These are phyloP conservation scores for Eimeria tenella DNA, from an alignment of 169 alveolate species.

Conservation along the genomic window DNA sequence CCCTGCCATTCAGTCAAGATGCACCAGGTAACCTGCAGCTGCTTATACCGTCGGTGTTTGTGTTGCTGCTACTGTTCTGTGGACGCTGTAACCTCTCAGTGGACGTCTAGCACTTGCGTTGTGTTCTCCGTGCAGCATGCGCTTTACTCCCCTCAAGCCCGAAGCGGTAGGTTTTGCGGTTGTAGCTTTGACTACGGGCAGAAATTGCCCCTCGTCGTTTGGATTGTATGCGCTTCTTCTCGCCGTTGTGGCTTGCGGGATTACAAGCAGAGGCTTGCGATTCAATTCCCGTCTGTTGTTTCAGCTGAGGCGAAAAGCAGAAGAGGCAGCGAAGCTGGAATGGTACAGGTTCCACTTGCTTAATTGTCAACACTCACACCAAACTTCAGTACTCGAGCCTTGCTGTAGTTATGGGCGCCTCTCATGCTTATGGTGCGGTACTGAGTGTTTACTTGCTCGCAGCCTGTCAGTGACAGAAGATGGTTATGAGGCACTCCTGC, in stretches of 20 bases:
- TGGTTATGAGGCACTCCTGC: conserved; percentile 93
- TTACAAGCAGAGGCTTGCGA: not conserved
- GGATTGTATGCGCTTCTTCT: too few species aligned
- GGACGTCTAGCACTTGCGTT: not conserved
- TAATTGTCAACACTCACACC: too few species aligned
- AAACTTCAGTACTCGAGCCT: not conserved
- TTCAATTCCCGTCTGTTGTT: conserved; percentile 86
- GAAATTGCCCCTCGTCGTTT: conserved; percentile 80
- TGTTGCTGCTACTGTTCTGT: not conserved
- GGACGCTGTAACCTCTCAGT: conserved; percentile 86
- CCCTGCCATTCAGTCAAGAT: conserved; percentile 98
- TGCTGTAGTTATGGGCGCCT: not conserved
- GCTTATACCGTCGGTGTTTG: not conserved
- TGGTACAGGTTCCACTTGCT: not conserved
- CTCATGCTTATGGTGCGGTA: not conserved
- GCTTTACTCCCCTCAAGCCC: conserved; percentile 65
- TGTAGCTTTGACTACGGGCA: conserved; percentile 73
- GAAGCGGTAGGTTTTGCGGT: conserved; percentile 33
- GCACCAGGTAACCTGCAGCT: conserved; percentile 88
- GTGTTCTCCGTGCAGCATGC: conserved; percentile 47
- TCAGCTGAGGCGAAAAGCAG: conserved; percentile 53
- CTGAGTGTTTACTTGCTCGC: not conserved
- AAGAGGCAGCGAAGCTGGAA: conserved; percentile 24
- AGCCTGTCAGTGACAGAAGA: conserved; percentile 88
- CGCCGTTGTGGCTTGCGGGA: not conserved